Evolutionary conservation across 768 basidiomycete species (phyloP), one percentile per base, ranked within the genome.

Genomic region (Pleurotus pulmonarius): DNA sequence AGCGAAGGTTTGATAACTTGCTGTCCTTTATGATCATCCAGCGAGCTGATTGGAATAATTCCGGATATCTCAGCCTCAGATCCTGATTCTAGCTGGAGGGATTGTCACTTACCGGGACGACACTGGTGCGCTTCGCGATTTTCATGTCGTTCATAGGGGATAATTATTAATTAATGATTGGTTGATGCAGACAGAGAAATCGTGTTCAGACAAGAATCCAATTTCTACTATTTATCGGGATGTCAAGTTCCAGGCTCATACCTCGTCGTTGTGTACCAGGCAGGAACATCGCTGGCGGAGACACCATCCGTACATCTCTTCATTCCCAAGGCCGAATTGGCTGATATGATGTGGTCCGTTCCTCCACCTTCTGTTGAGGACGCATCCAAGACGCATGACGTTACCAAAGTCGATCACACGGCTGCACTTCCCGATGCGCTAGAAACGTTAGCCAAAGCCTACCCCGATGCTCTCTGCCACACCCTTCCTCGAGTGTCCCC

Each of bases 311-410:
- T 83, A 5, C 81, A 85, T 5, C 76, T 98, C 34, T 94, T 90
- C 70, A 86, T 97, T 56, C 92, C 93, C 1, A 79, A 88, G 55
- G 81, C 83, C 16, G 83, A 88, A 51, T 74, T 84, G 3, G 83
- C 75, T 0, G 89, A 91, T 65, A 70, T 92, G 54, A 85, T 97
- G 85, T 98, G 95, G 95, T 88, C 86, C 5, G 84, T 90, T 2
- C 85, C 92, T 13, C 93, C 94, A 0, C 83, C 90, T 0, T 72
- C 87, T 0, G 70, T 83, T 15, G 77, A 82, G 26, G 84, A 83
- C 2, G 74, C 78, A 9, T 60, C 67, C 15, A 38, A 77, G 13
- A 77, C 78, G 11, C 79, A 88, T 61, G 79, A 88, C 34, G 82
- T 85, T 15, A 83, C 90, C n/a, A 63, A 71, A 11, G 71, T 90